Evolutionary conservation across 108 stramenopile genomes (phyloP), one percentile per base, ranked within the genome.

Genomic region (Seminavis robusta): DNA sequence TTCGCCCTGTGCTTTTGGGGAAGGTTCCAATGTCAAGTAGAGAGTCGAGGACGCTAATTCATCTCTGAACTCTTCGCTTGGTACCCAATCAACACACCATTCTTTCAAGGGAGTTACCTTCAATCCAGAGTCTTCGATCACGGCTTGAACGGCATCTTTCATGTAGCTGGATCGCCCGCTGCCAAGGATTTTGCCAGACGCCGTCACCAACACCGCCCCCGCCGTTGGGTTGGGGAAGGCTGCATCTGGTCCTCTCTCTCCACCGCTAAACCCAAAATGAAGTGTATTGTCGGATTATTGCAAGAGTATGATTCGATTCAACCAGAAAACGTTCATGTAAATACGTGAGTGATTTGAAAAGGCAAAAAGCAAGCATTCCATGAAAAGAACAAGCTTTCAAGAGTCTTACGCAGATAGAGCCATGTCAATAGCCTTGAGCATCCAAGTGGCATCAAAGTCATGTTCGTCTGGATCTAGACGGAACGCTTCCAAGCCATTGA

Each of bases 1-100:
- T 39, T 83, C 68, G 21, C 86, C 90, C 23, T 72, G 69, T 13
- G 84, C 63, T 28, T 77, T 58, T 24, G 67, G 47, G 21, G 59
- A 65, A 8, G 90, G 90, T 42, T 91, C 90, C 59, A 91, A 52
- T 0, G 90, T 91, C 27, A 88, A 69, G 52, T 91, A 91, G 39
- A 91, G 39, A 2, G 90, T 91, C 20, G 71, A 56, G n/a, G 67
- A 39, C 1, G 69, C 32, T 38, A 91, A 40, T 54, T 78, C 73
- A 10, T 64, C 52, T 10, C 89, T 74, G 34, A 88, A 63, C 21
- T 71, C 56, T 20, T 54, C 47, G 40, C 76, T 58, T 1, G 75
- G 51, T 2, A 84, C 81, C 86, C 86, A 91, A 8, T 71, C 52
- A 23, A 91, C 77, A 45, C 79, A 86, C 90, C 90, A 91, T 45